Base-by-base conservation (phyloP, 2,329 filamentous ascomycete species). In the Onygena corvina region DNA sequence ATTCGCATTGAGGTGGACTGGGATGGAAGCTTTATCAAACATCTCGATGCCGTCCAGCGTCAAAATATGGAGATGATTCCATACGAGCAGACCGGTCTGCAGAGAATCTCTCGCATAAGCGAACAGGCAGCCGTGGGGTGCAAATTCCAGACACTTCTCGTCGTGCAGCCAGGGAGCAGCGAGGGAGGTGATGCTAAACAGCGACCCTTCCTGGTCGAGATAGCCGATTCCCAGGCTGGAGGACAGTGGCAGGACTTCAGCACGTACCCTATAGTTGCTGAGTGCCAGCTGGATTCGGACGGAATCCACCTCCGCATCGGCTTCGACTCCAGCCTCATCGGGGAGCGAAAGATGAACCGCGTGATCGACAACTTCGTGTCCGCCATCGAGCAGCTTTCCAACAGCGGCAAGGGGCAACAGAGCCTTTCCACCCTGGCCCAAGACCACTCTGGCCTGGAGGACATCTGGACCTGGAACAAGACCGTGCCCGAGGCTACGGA, bases 31-130 rank as follows among this genome's bases (percentile, higher is more conserved):
- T 12, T 31, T 34, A 25, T n/a, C 6, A 16, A 27, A 3, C 29
- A 45, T 4, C 63, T 81, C 3, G 67, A 73, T 44, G 59, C 64
- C 1, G 67, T 81, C 3, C 77, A 81, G 33, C 63, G 73, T 16
- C 69, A 73, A 49, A 73, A 70, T 0, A 65, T 75, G 0, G 63
- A 67, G 4, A 71, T 75, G 49, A 77, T 80, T 71, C 77, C 77
- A 55, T 76, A 73, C 18, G 73, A 74, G 42, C 73, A 71, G 1
- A 70, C 80, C 8, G 64, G 67, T 3, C 65, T 68, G 29, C 55
- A 62, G 0, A 67, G 70, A 6, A 78, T 80, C 70, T 34, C 75
- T 52, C 63, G 65, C 23, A 60, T 79, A n/a, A 75, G 73, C 53
- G 63, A 70, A 1, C 64, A 70, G 49, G 60, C 64, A 3, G 59